Evolutionary conservation across 139 green algal species (phyloP), one percentile per base, ranked within the genome.

Genomic region (Pleodorina starrii): DNA sequence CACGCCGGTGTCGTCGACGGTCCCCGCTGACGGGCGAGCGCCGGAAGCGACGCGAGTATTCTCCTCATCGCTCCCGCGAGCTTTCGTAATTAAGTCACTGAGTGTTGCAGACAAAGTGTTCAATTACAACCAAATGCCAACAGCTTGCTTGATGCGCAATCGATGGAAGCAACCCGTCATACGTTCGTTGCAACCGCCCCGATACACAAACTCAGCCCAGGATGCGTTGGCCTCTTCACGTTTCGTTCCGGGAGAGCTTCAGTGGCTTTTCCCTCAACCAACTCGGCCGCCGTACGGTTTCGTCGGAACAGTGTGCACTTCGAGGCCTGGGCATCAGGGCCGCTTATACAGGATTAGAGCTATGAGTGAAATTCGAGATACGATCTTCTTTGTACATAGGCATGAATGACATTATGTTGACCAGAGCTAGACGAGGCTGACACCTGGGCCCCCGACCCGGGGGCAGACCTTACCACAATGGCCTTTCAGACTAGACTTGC

Each of bases 231-330:
- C n/a, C n/a, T n/a, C n/a, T n/a, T n/a, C n/a, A n/a, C n/a, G n/a
- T n/a, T n/a, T n/a, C n/a, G n/a, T n/a, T n/a, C n/a, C n/a, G n/a
- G n/a, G n/a, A n/a, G n/a, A n/a, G n/a, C n/a, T n/a, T n/a, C n/a
- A n/a, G n/a, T n/a, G n/a, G n/a, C n/a, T n/a, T n/a, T n/a, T n/a
- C n/a, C n/a, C n/a, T n/a, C n/a, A n/a, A n/a, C n/a, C n/a, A n/a
- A n/a, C n/a, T n/a, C n/a, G n/a, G n/a, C n/a, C n/a, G 54, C 54
- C 54, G 54, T 66, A 66, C 54, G 54, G 54, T 66, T 66, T 66
- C 54, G 21, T 32, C 54, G 54, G 29, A 66, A 66, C 29, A n/a
- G n/a, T n/a, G n/a, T 25, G 54, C 54, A 66, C 54, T 66, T 66
- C 54, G 54, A 66, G 29, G 54, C 54, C 54, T 25, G 25, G 54